Evolutionary conservation across 768 basidiomycete genomes (phyloP), one percentile per base, ranked within the genome.

Genomic region (Trametes maxima): DNA sequence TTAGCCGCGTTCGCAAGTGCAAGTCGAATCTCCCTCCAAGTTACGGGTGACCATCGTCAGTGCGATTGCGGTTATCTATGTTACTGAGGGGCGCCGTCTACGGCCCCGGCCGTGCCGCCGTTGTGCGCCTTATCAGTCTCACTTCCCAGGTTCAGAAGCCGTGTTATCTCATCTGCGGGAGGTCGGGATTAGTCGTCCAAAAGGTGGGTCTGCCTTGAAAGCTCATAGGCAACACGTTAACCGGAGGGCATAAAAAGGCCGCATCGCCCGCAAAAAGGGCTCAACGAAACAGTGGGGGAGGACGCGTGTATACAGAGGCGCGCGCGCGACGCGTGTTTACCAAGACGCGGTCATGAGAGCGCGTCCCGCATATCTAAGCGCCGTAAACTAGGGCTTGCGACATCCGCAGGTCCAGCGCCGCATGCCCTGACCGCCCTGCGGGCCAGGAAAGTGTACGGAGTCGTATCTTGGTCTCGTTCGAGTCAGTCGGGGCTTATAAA

Each of bases 281-380:
- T 33, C 28, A 33, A 33, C 28, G 28, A 3, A 33, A 33, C 28
- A 6, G 43, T 7, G 40, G 44, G 10, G 10, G 3, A 45, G 44
- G 21, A 45, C 10, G 44, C n/a, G 44, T 2, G 42, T 8, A 21
- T 14, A 22, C 49, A 21, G 5, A 28, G 37, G 22, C 24, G 51
- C 51, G 37, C 37, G 36, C 33, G 28, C 19, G 12, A 17, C 14
- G 24, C 35, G 35, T 36, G 49, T 36, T 28, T 3, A 19, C 11
- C 24, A 17, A 19, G 17, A 50, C 40, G 47, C 44, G 22, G 21
- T 19, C 43, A 47, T 58, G 54, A 55, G 14, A 12, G 24, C 14
- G 40, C 45, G 24, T 42, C 24, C 33, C 14, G 39, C 33, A 47
- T 62, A 62, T 62, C 61, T 62, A 62, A 52, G 61, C 61, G 61